These are phyloP conservation scores for Trichophyton equinum DNA, from an alignment of 2,329 filamentous ascomycete species.

Conservation along the genomic window DNA sequence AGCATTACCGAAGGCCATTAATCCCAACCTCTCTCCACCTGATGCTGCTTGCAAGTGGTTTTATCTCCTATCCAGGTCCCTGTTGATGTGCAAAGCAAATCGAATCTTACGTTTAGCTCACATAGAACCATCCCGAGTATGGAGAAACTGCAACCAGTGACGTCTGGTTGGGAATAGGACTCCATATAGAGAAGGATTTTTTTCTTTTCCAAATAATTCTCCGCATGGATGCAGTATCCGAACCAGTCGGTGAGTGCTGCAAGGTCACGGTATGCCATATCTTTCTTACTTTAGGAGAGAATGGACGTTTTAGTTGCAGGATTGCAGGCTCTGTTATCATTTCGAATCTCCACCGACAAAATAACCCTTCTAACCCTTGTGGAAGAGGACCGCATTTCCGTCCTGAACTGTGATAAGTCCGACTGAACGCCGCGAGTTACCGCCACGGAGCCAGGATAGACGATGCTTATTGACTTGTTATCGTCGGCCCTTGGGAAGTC, in stretches of 20 bases:
- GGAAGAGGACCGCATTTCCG: background rate
- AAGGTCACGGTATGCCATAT: background rate
- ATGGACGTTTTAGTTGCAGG: background rate
- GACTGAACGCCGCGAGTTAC: slow-evolving; percentile 1
- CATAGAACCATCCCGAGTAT: background rate
- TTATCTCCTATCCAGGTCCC: background rate
- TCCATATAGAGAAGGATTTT: background rate
- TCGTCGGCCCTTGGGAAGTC: background rate
- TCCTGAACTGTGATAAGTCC: background rate
- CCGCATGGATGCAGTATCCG: background rate
- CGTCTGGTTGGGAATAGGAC: background rate
- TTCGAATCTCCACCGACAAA: background rate
- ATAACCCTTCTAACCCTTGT: background rate
- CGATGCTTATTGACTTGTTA: background rate
- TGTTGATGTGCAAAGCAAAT: background rate
- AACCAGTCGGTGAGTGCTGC: background rate
- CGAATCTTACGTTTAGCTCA: background rate
- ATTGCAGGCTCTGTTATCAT: background rate
- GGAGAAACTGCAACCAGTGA: background rate
- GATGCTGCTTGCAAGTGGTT: background rate
- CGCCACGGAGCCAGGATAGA: background rate
- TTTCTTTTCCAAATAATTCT: background rate
- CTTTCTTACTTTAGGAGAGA: background rate
- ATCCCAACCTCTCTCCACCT: background rate
- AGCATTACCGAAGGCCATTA: background rate